Evolutionary conservation across 768 basidiomycete species (phyloP), one percentile per base, ranked within the genome.

Genomic region (Tulasnella sp.): DNA sequence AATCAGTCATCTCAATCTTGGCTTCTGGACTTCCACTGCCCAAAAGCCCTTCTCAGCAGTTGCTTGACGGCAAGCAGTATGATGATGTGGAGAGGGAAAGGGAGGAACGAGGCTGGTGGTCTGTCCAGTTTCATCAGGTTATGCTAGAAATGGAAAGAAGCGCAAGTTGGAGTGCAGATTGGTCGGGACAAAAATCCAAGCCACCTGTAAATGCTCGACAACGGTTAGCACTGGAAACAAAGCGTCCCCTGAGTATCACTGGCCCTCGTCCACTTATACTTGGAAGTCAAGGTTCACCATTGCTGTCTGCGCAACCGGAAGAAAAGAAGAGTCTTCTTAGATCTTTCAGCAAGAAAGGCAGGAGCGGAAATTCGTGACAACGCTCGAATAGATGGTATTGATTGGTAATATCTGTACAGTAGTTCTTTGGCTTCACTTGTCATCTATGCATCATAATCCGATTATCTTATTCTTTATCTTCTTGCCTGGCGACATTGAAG

Each of bases 31-130:
- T 72, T 4, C 81, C 83, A 3, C 58, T 84, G 3, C 82, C 82
- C 10, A 83, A 78, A 63, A 83, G 82, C 58, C 83, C 84, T 9
- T 85, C 82, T 0, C 67, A 76, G 46, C 78, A 78, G 57, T 57
- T 79, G 8, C 61, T 64, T 4, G 69, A 64, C 37, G 56, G 59
- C 13, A 33, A 60, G 20, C 57, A 49, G 24, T 56, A 49, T 9
- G 61, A 65, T 53, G 53, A 62, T 6, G 58, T 63, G 9, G 66
- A 69, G 34, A 66, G 68, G 44, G 83, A 84, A 56, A 62, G 78
- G 22, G 79, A 83, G 59, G 79, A 83, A 55, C 69, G 83, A 0
- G 78, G 74, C 3, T 85, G 81, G 80, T 86, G 84, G 83, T 69
- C 76, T 10, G 57, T 77, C 35, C 66, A 79, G 39, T 82, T 83